phyloP scores from a whole-genome alignment of 768 basidiomycete genomes.

The Rhizopogon salebrosus region DNA sequence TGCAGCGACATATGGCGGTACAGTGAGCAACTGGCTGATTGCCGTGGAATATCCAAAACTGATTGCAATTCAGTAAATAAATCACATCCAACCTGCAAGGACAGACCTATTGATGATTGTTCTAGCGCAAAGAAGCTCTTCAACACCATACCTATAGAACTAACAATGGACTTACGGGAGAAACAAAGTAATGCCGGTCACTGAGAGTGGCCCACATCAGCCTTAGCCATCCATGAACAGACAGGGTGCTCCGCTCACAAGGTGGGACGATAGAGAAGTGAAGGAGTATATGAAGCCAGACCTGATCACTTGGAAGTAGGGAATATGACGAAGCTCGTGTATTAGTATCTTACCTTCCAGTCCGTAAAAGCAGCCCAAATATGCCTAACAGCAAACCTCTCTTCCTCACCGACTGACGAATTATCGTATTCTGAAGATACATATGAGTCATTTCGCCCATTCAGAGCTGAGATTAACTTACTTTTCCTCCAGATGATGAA shows the following conservation, averaged over 20 bases:
- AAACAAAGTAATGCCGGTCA: conserved; percentile 62
- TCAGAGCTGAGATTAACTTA: conserved; percentile 15
- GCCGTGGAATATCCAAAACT: conserved; percentile 56
- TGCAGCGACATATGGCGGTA: conserved; percentile 62
- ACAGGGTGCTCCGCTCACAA: conserved; percentile 34
- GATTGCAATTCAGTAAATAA: neutral
- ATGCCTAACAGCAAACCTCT: conserved; percentile 51
- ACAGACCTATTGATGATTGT: conserved; percentile 52
- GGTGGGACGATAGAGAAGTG: conserved; percentile 56
- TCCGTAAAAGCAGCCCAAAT: conserved; percentile 49
- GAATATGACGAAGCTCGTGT: neutral
- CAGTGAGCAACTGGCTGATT: conserved; percentile 56
- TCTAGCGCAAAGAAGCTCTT: conserved; percentile 25
- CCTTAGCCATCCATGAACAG: neutral
- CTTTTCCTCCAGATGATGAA: conserved; percentile 54
- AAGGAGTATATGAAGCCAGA: conserved; percentile 52
- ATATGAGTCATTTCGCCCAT: neutral
- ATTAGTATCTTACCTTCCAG: conserved; percentile 48
- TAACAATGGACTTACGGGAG: conserved; percentile 44
- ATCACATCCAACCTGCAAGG: neutral
- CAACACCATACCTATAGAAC: neutral
- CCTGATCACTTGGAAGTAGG: conserved; percentile 13
- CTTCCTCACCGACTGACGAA: conserved; percentile 55
- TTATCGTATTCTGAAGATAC: conserved; percentile 43
- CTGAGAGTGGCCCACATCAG: conserved; percentile 28